These are phyloP conservation scores for Starmerella bombi DNA, from an alignment of 805 yeast species.

Conservation along the genomic window DNA sequence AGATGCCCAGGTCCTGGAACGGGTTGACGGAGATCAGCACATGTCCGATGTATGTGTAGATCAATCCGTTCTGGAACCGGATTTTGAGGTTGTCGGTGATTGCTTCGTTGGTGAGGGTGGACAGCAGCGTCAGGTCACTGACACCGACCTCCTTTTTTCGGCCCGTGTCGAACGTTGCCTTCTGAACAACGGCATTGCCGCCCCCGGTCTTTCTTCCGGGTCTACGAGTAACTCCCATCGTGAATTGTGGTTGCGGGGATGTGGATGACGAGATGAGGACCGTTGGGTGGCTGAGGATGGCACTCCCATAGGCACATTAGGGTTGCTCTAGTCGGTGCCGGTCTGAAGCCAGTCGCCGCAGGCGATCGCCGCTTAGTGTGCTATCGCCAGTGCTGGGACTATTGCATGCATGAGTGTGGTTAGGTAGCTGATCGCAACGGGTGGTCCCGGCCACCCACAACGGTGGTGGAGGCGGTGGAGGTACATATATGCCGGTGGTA, in stretches of 20 bases:
- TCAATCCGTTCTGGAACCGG: conserved; percentile 76
- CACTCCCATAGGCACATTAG: no score
- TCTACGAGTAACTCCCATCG: conserved; percentile 67
- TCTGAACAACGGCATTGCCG: conserved; percentile 52
- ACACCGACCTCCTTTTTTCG: conserved; percentile 98
- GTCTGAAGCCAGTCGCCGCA: no score
- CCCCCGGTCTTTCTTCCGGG: conserved; percentile 48
- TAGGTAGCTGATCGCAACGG: no score
- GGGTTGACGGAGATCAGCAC: conserved; percentile 94
- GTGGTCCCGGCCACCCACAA: no score
- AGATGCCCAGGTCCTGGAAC: conserved; percentile 89
- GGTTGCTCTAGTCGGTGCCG: no score
- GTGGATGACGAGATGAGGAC: conserved; percentile 1
- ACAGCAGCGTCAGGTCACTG: conserved; percentile 77
- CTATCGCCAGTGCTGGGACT: no score
- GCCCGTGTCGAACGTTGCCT: conserved; percentile 77
- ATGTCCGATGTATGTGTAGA: conserved; percentile 88
- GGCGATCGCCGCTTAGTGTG: no score
- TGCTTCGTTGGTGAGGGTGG: conserved; percentile 79
- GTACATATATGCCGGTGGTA: no score
- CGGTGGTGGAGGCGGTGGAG: no score
- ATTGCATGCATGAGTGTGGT: no score
- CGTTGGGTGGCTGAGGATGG: not conserved
- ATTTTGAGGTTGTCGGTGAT: conserved; percentile 84
- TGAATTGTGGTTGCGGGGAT: not conserved